Evolutionary conservation across 2,329 filamentous ascomycete genomes (phyloP), one percentile per base, ranked within the genome.

Genomic region (Thermomyces lanuginosus): DNA sequence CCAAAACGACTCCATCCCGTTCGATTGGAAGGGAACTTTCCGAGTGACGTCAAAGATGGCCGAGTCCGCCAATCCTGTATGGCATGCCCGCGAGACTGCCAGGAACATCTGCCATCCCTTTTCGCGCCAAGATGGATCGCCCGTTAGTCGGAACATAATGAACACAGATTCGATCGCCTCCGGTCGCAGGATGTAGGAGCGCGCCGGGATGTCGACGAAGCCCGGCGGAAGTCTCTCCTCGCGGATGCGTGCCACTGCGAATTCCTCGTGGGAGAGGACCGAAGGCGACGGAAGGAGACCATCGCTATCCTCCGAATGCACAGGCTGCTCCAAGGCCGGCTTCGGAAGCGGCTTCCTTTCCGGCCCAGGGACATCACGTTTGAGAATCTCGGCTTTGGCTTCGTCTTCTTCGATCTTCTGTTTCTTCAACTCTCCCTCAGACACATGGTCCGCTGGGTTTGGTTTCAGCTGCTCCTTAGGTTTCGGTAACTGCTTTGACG

Each of bases 151-250:
- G 47, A 76, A 81, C 60, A 86, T 69, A 44, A 81, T 67, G 49
- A 81, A 86, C 4, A 89, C 68, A 8, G 72, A 77, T 55, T 86
- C 79, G 28, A 86, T 81, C 2, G 78, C 78, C 52, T 86, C 79
- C 11, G 78, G 78, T 5, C 56, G 44, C 45, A 62, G 38, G 16
- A 53, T 45, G 36, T 58, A 62, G 29, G 53, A 44, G 3, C 49
- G 42, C 7, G 41, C 41, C 1, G 38, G 36, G 20, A 62, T 51
- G 16, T 45, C 45, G 6, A 49, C 50, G 35, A 61, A 50, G 4
- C 58, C 57, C 8, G 47, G 39, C 8, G 57, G 56, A 16, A 61
- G 42, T 21, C 53, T 54, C 30, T 60, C 52, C 24, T 54, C 48
- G n/a, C 47, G 41, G 29, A 63, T 55, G 25, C 44, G 48, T 18